Base-by-base conservation (phyloP, 2,329 filamentous ascomycete species). In the Parastagonospora nodorum region DNA sequence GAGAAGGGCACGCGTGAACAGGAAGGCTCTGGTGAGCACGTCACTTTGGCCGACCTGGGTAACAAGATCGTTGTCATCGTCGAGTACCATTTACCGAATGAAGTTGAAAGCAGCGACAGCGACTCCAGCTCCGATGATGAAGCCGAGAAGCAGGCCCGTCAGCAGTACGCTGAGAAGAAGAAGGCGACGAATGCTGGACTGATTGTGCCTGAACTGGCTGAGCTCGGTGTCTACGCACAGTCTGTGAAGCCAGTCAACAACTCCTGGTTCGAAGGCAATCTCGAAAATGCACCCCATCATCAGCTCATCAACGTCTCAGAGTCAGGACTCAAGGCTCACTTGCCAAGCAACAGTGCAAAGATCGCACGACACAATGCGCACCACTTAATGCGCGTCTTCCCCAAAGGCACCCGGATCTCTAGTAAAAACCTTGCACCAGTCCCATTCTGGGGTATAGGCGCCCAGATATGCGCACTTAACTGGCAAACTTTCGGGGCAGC, bases 221-320 rank as follows among this genome's bases (percentile, higher is more conserved):
- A 81, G 36, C 76, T 89, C 0, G 86, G 86, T 3, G 84, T 89
- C 2, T 89, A 88, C 57, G 86, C 86, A 0, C 86, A 89, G 64
- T 87, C 84, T 0, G 84, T 88, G 48, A 89, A 89, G 65, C 86
- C 86, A 0, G 72, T 74, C 47, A 81, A 88, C 69, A 83, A 85
- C 60, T 85, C 84, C 0, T 89, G 86, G 86, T 88, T 80, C 64
- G 80, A 84, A 3, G 77, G 74, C 2, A 57, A 71, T 12, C 69
- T 82, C 4, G 71, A 77, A 31, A 71, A 77, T 42, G 73, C 79
- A 0, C 85, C 84, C 29, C 83, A 86, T 53, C 82, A 87, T 62
- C 85, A 87, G 50, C 80, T 87, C 55, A 86, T 88, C 78, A 89
- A 89, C 62, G 80, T 89, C 2, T 88, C 86, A 2, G 86, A 89